A percentile compares a stretch with the other conserved stretches of the same genome.
These are phyloP conservation scores for Limnanthes douglasii DNA, from an alignment of 345 rosid species.

Conservation along the genomic window DNA sequence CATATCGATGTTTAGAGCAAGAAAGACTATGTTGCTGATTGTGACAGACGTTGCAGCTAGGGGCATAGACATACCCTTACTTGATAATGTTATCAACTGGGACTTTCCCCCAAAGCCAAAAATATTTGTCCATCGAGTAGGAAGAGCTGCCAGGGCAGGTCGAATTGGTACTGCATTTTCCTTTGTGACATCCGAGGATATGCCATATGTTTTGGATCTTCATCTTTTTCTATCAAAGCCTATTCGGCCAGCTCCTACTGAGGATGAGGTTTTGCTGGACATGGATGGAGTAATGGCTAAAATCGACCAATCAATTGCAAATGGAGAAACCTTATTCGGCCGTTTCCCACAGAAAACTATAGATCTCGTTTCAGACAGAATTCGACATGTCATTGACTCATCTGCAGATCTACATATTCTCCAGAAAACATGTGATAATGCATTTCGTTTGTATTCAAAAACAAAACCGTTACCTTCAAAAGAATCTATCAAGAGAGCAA, in stretches of 20 bases:
- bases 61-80: slow-evolving; percentile 93
- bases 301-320: slow-evolving; percentile 61
- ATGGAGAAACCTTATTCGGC: slow-evolving; percentile 83
- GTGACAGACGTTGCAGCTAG: slow-evolving; percentile 98
- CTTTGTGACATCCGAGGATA: slow-evolving; percentile 77
- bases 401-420: slow-evolving; percentile 63
- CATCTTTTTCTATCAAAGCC: slow-evolving; percentile 91
- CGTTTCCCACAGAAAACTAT: slow-evolving; percentile 78
- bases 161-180: slow-evolving; percentile 86
- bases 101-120: slow-evolving; percentile 95
- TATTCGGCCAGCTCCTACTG: slow-evolving; percentile 75
- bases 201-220: slow-evolving; percentile 84
- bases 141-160: slow-evolving; percentile 94
- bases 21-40: slow-evolving; percentile 75
- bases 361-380: slow-evolving; percentile 73
- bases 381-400: slow-evolving; percentile 54
- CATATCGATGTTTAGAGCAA: slow-evolving; percentile 70
- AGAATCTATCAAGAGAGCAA: slow-evolving; percentile 81
- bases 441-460: slow-evolving; percentile 78
- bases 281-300: slow-evolving; percentile 55
- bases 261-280: slow-evolving; percentile 80
- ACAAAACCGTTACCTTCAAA: slow-evolving; percentile 76
- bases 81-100: slow-evolving; percentile 96
- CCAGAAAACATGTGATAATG: slow-evolving; percentile 67
- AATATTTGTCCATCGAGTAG: slow-evolving; percentile 91